Conservation (phyloP, 768 basidiomycete genomes). For the Trametes cinnabarina region DNA sequence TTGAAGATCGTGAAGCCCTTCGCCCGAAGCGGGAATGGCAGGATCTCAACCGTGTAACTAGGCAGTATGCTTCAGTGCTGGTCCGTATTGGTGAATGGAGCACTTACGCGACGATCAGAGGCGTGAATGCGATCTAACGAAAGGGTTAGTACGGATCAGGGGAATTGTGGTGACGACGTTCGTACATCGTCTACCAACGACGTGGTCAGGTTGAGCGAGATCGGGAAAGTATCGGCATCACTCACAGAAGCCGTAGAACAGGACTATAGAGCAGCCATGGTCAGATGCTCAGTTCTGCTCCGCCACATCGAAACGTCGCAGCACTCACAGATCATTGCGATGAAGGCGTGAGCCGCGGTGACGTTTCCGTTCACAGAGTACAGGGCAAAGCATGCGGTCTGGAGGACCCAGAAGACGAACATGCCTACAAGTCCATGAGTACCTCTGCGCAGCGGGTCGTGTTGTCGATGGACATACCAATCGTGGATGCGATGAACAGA, state of each 20-base stretch:
- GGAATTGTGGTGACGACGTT: not conserved
- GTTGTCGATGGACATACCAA: conserved; percentile 30
- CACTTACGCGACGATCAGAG: conserved; percentile 22
- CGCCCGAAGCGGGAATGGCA: conserved; percentile 48
- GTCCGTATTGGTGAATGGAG: not conserved
- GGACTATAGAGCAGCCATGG: too few relatives aligned
- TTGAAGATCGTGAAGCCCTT: conserved; percentile 49
- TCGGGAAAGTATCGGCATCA: conserved; percentile 1
- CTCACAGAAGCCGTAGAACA: conserved; percentile 41
- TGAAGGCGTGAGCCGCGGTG: conserved; percentile 40
- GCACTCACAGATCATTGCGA: conserved; percentile 46
- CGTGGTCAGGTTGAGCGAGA: not conserved
- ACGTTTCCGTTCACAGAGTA: conserved; percentile 28
- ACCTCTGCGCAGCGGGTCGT: not conserved
- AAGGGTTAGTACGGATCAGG: not conserved
- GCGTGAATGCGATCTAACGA: conserved; percentile 23
- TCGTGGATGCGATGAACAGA: conserved; percentile 48
- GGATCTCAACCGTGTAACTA: conserved; percentile 50
- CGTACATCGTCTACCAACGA: conserved; percentile 26
- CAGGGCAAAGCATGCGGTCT: conserved; percentile 37
- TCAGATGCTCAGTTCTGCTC: too few relatives aligned
- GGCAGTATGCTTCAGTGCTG: not conserved
- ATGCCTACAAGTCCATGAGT: conserved; percentile 28
- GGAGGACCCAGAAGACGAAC: conserved; percentile 39
- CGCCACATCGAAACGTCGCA: too few relatives aligned